Percentiles rank a stretch among this genome's conserved stretches.
Conservation (phyloP, 352 stramenopile genomes). For the Globisporangium irregulare region DNA sequence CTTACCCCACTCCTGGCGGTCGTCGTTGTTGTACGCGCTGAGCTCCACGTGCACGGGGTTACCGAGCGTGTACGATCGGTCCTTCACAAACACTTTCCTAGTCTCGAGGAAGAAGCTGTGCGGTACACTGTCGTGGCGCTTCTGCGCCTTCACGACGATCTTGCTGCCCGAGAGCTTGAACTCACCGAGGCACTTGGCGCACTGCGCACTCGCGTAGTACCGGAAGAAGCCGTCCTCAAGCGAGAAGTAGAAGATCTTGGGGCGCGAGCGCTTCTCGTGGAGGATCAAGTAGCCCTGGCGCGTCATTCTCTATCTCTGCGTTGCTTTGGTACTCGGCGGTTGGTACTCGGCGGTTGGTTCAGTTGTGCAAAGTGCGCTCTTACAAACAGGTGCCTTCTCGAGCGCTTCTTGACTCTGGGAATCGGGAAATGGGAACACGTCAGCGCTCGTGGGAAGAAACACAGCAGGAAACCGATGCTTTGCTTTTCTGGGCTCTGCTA, state of each 20-base stretch:
- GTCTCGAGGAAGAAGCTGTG: constrained; percentile 84
- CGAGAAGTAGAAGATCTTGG: constrained; percentile 66
- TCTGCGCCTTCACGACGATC: constrained; percentile 78
- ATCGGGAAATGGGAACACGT: background rate
- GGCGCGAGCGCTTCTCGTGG: constrained; percentile 55
- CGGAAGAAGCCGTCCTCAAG: constrained; percentile 80
- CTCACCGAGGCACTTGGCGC: constrained; percentile 47
- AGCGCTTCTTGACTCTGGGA: background rate
- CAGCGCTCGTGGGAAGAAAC: background rate
- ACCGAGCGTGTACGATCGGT: constrained; percentile 78
- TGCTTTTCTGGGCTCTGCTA: background rate
- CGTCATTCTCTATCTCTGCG: constrained; percentile 32
- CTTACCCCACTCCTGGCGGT: constrained; percentile 79
- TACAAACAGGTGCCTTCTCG: background rate
- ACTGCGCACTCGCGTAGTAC: constrained; percentile 47
- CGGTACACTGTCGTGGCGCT: constrained; percentile 57
- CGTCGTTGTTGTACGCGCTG: constrained; percentile 53
- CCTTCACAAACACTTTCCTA: constrained; percentile 83
- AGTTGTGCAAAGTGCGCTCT: background rate
- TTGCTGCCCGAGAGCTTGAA: constrained; percentile 81
- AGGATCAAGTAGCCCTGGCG: constrained; percentile 79
- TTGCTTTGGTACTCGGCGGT: background rate
- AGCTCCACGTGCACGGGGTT: constrained; percentile 62
- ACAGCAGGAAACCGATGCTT: background rate
- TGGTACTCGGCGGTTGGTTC: background rate